phyloP scores from a whole-genome alignment of 768 basidiomycete species.

The Rhodotorula graminis region DNA sequence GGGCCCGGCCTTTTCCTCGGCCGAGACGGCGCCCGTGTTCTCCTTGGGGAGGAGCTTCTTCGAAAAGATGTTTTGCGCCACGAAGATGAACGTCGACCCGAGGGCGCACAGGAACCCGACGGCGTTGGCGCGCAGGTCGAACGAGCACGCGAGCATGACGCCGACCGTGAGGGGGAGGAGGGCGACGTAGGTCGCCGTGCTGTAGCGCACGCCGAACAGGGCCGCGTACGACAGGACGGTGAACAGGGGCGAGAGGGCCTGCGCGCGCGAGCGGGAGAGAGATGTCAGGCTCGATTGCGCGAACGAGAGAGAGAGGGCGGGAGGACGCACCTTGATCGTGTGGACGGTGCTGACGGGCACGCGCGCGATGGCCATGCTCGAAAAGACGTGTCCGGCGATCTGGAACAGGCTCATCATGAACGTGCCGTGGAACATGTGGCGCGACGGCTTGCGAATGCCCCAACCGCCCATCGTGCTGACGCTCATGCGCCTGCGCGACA shows the following conservation, averaged over 20 bases:
- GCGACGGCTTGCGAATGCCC: conserved; percentile 58
- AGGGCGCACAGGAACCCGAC: conserved; percentile 89
- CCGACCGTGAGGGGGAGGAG: conserved; percentile 91
- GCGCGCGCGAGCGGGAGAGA: conserved; percentile 1
- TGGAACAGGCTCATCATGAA: conserved; percentile 96
- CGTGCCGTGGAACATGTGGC: conserved; percentile 67
- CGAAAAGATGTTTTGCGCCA: conserved; percentile 97
- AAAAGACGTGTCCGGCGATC: conserved; percentile 95
- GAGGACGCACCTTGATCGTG: conserved; percentile 80
- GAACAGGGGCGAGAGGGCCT: conserved; percentile 96
- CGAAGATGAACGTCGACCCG: conserved; percentile 93
- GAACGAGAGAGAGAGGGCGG: neutral
- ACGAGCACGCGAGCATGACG: conserved; percentile 95
- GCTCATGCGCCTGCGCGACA: conserved; percentile 15
- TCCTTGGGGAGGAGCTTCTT: conserved; percentile 88
- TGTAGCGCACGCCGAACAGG: conserved; percentile 89
- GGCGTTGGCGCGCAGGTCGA: conserved; percentile 84
- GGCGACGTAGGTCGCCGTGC: conserved; percentile 77
- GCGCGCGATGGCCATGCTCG: conserved; percentile 91
- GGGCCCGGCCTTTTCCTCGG: conserved; percentile 14
- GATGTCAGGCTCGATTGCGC: neutral
- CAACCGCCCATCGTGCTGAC: conserved; percentile 40
- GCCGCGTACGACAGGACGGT: conserved; percentile 93
- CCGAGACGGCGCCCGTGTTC: neutral
- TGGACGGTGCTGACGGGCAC: conserved; percentile 97